Conservation (phyloP, 1,139 yeast genomes). For the Suhomyces coccinellae region DNA sequence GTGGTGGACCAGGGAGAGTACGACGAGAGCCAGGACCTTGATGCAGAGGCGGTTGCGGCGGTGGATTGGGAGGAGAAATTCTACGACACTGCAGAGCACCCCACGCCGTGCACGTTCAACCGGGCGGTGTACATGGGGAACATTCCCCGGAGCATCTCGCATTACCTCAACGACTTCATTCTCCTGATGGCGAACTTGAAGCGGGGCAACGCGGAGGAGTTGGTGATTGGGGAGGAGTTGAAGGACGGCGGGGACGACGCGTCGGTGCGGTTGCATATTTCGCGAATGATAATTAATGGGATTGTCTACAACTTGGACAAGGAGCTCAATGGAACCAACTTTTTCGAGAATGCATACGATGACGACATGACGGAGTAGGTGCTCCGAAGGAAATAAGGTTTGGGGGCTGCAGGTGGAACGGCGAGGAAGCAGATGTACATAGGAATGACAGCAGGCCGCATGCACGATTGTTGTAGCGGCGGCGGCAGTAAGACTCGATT, state of each 20-base stretch:
- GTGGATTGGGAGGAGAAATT: slow-evolving; percentile 28
- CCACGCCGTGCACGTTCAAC: slow-evolving; percentile 23
- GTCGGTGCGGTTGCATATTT: slow-evolving; percentile 29
- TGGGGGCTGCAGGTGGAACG: no score
- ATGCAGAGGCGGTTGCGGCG: neutral
- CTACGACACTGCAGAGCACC: slow-evolving; percentile 25
- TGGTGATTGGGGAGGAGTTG: slow-evolving; percentile 27
- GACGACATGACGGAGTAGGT: neutral
- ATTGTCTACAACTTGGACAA: slow-evolving; percentile 37
- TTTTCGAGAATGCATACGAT: slow-evolving; percentile 29
- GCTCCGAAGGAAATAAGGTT: neutral
- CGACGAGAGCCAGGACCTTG: slow-evolving; percentile 30
- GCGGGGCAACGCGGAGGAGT: slow-evolving; percentile 46
- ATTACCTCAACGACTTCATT: slow-evolving; percentile 36
- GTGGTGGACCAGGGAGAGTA: slow-evolving; percentile 42
- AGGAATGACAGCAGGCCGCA: no score
- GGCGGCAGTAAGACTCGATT: neutral
- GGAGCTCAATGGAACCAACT: slow-evolving; percentile 47
- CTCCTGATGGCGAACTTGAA: slow-evolving; percentile 34
- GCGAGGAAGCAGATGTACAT: no score
- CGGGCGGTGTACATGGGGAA: slow-evolving; percentile 15
- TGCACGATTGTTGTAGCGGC: neutral
- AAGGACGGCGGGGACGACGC: slow-evolving; percentile 29
- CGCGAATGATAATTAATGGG: slow-evolving; percentile 36
- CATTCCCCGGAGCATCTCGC: slow-evolving; percentile 31